Evolutionary conservation across 1,284 basidiomycete species (phyloP).

Genomic region (Pascua sp.): DNA sequence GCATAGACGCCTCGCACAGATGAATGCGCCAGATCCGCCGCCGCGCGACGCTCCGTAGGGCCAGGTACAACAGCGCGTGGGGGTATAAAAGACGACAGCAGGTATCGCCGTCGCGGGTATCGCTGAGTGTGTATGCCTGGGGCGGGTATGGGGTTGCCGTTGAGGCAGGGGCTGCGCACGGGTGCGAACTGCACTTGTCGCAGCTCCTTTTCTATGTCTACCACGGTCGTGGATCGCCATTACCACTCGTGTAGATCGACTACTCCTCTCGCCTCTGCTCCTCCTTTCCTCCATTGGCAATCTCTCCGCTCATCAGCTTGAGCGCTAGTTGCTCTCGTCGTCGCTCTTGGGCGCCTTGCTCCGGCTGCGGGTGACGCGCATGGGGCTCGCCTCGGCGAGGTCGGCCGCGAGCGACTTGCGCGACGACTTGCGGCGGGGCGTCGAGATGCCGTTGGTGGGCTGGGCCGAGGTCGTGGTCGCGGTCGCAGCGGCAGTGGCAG

Average conservation of each 20-base stretch:
- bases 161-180: constrained; percentile 10
- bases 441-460: constrained; percentile 4
- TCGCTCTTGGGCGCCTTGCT: constrained; percentile 38
- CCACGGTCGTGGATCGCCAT: no score
- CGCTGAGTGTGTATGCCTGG: background rate
- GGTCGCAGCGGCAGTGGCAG: constrained; percentile 11
- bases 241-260: no score
- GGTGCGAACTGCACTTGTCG: no score
- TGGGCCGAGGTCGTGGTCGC: constrained; percentile 15
- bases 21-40: constrained; percentile 13
- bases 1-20: constrained; percentile 17
- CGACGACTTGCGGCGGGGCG: constrained; percentile 11
- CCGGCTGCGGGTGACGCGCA: constrained; percentile 43
- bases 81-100: constrained; percentile 3
- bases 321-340: constrained; percentile 22
- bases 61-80: background rate
- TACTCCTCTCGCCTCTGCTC: background rate
- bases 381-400: constrained; percentile 24
- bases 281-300: background rate
- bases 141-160: constrained; percentile 11
- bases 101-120: constrained; percentile 12
- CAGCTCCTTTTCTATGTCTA: no score
- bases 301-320: constrained; percentile 50
- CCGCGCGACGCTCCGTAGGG: background rate
- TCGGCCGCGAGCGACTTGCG: constrained; percentile 8